phyloP scores from a whole-genome alignment of 2,329 filamentous ascomycete species.

The Lasiodiplodia citricola region DNA sequence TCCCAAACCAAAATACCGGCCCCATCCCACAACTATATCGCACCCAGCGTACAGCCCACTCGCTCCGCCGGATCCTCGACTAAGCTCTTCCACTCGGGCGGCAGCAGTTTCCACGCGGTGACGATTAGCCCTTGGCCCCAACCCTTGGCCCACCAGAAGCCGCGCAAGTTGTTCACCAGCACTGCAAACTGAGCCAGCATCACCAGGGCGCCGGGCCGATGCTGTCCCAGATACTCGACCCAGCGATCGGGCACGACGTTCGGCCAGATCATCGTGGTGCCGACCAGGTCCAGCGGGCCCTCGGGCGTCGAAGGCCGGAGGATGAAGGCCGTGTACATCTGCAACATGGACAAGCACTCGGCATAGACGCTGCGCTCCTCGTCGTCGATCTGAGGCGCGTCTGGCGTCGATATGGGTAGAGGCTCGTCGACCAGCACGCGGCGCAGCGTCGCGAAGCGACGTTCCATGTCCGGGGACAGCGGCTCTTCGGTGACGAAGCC shows the following conservation, averaged over 20 bases:
- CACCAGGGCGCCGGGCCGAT: slow-evolving; percentile 14
- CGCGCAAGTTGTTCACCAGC: slow-evolving; percentile 22
- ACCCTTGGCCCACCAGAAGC: slow-evolving; percentile 26
- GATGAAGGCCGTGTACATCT: slow-evolving; percentile 21
- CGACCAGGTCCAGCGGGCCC: slow-evolving; percentile 19
- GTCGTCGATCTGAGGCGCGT: slow-evolving; percentile 3
- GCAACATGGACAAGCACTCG: slow-evolving; percentile 15
- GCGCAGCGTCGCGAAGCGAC: slow-evolving; percentile 14
- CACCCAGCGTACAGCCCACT: background rate
- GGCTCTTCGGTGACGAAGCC: slow-evolving; percentile 1
- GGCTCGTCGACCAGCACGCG: slow-evolving; percentile 14
- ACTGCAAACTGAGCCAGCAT: slow-evolving; percentile 21
- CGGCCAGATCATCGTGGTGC: slow-evolving; percentile 24
- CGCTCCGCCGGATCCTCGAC: slow-evolving; percentile 12
- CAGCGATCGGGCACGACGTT: slow-evolving; percentile 22
- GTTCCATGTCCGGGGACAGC: background rate
- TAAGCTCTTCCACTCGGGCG: slow-evolving; percentile 3
- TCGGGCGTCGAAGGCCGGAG: slow-evolving; percentile 13
- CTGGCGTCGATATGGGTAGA: background rate
- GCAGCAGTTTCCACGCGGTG: slow-evolving; percentile 13
- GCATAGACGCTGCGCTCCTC: slow-evolving; percentile 7
- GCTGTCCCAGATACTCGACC: slow-evolving; percentile 14
- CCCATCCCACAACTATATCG: background rate
- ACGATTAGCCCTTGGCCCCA: slow-evolving; percentile 14
- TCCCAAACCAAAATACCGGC: background rate